Conservation (phyloP, 176 grass and related monocot species). For the Oryza nivara region DNA sequence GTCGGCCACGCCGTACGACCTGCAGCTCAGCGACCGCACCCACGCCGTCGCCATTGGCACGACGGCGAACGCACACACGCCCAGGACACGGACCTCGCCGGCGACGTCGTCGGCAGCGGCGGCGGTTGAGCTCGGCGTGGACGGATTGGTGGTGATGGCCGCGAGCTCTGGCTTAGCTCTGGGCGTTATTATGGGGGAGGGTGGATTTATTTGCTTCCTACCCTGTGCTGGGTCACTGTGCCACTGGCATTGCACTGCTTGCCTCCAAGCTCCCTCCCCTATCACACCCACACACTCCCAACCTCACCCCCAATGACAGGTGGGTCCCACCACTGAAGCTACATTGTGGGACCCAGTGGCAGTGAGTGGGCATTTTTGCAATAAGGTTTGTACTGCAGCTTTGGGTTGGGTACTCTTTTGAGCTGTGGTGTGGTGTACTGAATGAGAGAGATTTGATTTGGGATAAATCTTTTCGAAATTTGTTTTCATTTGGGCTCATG, state of each 20-base stretch:
- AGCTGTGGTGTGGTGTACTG: neutral
- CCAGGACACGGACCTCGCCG: neutral
- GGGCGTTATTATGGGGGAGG: slow-evolving; percentile 53
- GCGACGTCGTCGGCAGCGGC: neutral
- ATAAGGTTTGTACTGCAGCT: neutral
- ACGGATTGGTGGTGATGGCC: slow-evolving; percentile 19
- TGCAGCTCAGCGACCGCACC: slow-evolving; percentile 76
- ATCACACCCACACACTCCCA: no score
- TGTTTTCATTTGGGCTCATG: slow-evolving; percentile 37
- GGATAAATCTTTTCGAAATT: slow-evolving; percentile 20
- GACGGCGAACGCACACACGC: slow-evolving; percentile 11
- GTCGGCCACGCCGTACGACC: slow-evolving; percentile 59
- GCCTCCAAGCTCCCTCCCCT: no score
- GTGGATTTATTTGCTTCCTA: slow-evolving; percentile 44
- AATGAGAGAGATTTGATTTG: slow-evolving; percentile 2
- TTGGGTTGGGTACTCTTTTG: slow-evolving; percentile 30
- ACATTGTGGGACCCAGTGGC: neutral
- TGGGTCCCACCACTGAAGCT: neutral
- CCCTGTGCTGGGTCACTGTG: slow-evolving; percentile 27
- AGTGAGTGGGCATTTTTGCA: neutral
- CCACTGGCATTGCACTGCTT: slow-evolving; percentile 25
- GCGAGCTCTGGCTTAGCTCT: slow-evolving; percentile 32
- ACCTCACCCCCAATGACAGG: neutral
- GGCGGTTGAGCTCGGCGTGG: slow-evolving; percentile 7
- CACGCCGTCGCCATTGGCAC: slow-evolving; percentile 68